Base-by-base conservation (phyloP, 2,329 filamentous ascomycete species). In the Neofusicoccum cordaticola region DNA sequence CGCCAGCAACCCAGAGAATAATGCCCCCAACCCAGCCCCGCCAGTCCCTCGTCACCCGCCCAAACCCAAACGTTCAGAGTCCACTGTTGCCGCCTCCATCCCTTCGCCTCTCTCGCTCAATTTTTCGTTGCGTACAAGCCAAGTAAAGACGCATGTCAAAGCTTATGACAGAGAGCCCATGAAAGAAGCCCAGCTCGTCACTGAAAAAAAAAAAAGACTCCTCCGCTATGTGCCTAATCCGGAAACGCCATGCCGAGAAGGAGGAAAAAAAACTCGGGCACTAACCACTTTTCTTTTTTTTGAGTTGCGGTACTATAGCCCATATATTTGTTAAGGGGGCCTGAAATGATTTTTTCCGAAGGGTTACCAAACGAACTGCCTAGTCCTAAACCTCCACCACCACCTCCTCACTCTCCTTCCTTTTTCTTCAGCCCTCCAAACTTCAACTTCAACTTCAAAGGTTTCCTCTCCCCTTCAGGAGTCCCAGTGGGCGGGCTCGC, bases 391-490 rank as follows among this genome's bases (percentile, higher is more conserved):
- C 27, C 31, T 17, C 35, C 48, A 35, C 5, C 11, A 4, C 6
- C 39, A 12, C n/a, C 41, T 48, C 19, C 8, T 44, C 27, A 45
- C 15, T 63, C 61, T 8, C 60, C 50, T 39, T 51, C 48, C 39
- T 34, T 57, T 12, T 53, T 44, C 62, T 64, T 64, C 62, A 47
- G 34, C 15, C 44, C 52, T 2, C 62, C 62, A 3, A 64, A n/a
- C 52, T 64, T 64, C 34, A 64, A 37, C 44, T 64, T 64, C 51
- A 64, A 22, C 34, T 58, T 64, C 19, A 64, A 44, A 34, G 52
- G 51, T 50, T 48, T 56, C 19, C 52, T 58, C 45, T 64, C 62
- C 31, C 52, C 62, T 1, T n/a, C 39, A 0, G 62, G 51, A 15
- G n/a, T 56, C 5, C 27, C 35, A 12, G 44, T 44, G 15, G 62